Evolutionary conservation across 768 basidiomycete genomes (phyloP), one percentile per base, ranked within the genome.

Genomic region (Chiua virens): DNA sequence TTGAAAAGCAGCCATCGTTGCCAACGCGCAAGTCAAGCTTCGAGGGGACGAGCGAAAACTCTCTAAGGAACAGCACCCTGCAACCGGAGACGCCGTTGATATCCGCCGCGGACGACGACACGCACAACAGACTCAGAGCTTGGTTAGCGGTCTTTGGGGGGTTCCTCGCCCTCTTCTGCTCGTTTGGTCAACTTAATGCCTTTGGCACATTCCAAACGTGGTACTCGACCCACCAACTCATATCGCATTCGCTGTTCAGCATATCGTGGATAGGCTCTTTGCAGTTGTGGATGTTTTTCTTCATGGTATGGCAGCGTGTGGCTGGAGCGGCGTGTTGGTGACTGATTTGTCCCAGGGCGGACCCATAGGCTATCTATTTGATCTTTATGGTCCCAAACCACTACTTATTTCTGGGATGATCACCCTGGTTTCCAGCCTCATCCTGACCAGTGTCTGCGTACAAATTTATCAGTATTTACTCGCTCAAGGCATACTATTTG

Each of bases 221-320:
- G 80, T 88, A 89, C 57, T 71, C 76, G 10, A 67, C 65, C 14
- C 80, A 89, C 63, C 81, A 87, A 63, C 73, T 89, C 17, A 62
- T 64, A 17, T 63, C 74, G 55, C 55, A 76, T 32, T 67, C 80
- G 14, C 70, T 81, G 14, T 82, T 80, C 34, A 77, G 74, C 21
- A 83, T 87, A 54, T 82, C 85, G 3, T 86, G 85, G 81, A 86
- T 88, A 55, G 86, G 85, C 6, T 82, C 83, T 2, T 54, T 87
- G 41, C 86, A 87, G 58, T 69, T 88, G 4, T 87, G 80, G 76
- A 68, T 79, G 18, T 85, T 87, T 64, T 87, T 87, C 72, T 79
- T 85, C 58, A 81, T 82, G 51, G 86, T 87, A 63, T 42, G 82
- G 59, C 27, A 30, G 45, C 43, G 49, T 38, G 34, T 22, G 27